Percentiles rank a stretch among this genome's conserved stretches.
Conservation (phyloP, 768 basidiomycete genomes). For the Amanita brunnescens region DNA sequence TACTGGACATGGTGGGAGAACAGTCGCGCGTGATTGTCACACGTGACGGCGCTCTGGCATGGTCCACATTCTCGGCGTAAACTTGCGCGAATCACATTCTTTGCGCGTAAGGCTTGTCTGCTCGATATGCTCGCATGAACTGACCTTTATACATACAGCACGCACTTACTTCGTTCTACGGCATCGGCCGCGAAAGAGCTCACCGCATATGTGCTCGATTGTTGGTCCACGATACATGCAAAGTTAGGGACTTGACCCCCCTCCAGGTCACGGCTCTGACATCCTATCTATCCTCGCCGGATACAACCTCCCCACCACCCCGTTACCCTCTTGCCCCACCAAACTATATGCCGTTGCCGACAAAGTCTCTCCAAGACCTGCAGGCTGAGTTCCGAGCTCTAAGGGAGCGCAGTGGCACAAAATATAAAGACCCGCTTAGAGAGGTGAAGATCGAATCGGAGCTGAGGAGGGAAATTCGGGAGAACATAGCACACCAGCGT, state of each 20-base stretch:
- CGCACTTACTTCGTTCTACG: constrained; percentile 88
- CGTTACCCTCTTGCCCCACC: constrained; percentile 58
- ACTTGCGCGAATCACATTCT: constrained; percentile 67
- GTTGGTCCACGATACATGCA: constrained; percentile 81
- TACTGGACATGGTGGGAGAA: constrained; percentile 51
- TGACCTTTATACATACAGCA: constrained; percentile 37
- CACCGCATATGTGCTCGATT: constrained; percentile 84
- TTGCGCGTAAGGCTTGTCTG: constrained; percentile 49
- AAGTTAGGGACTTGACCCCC: constrained; percentile 74
- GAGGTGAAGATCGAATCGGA: constrained; percentile 84
- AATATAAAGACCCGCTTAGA: constrained; percentile 52
- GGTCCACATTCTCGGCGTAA: constrained; percentile 85
- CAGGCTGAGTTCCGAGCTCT: constrained; percentile 33
- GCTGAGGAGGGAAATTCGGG: constrained; percentile 68
- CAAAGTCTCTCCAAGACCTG: constrained; percentile 30
- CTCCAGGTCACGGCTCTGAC: constrained; percentile 87
- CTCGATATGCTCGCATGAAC: constrained; percentile 3
- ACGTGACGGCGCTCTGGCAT: constrained; percentile 29
- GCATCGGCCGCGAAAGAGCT: constrained; percentile 70
- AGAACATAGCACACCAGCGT: constrained; percentile 88
- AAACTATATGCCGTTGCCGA: constrained; percentile 39
- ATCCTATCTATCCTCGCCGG: constrained; percentile 87
- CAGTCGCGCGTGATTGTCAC: constrained; percentile 6
- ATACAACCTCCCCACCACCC: constrained; percentile 59
- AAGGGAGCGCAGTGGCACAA: no score